Percentiles rank a stretch among this genome's conserved stretches.
Conservation (phyloP, 2,329 filamentous ascomycete genomes). For the Rhinocladiella mackenziei region DNA sequence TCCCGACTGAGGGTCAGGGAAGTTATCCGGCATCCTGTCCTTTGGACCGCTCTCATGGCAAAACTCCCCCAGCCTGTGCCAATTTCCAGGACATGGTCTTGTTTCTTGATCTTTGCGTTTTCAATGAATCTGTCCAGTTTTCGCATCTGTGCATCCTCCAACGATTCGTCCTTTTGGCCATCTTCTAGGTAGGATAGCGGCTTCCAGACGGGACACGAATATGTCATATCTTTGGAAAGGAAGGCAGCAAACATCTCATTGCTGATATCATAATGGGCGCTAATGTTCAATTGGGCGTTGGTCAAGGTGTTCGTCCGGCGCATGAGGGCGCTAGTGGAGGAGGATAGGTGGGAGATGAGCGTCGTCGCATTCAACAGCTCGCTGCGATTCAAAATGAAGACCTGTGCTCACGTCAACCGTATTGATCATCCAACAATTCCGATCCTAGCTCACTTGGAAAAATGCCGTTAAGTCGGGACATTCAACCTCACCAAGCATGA, state of each 20-base stretch:
- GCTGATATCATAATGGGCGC: constrained; percentile 70
- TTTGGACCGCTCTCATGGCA: constrained; percentile 63
- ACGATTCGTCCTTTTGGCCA: constrained; percentile 49
- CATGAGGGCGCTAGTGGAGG: constrained; percentile 56
- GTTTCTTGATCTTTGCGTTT: constrained; percentile 58
- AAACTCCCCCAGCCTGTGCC: constrained; percentile 74
- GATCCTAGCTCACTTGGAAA: constrained; percentile 46
- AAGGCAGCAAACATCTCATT: constrained; percentile 31
- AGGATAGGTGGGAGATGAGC: constrained; percentile 56
- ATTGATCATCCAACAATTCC: neutral
- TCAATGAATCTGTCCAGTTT: constrained; percentile 65
- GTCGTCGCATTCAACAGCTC: constrained; percentile 62
- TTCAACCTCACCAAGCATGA: constrained; percentile 68
- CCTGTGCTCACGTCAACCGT: constrained; percentile 38
- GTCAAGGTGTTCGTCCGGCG: constrained; percentile 55
- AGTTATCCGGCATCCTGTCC: constrained; percentile 65
- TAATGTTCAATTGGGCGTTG: constrained; percentile 62
- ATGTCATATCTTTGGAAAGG: constrained; percentile 32
- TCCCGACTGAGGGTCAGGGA: constrained; percentile 65
- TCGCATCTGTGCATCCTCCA: constrained; percentile 63
- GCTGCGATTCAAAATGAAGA: constrained; percentile 67
- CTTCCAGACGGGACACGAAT: constrained; percentile 25
- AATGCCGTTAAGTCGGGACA: constrained; percentile 64
- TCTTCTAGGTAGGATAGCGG: constrained; percentile 47
- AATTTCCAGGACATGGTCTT: constrained; percentile 69